phyloP scores from a whole-genome alignment of 495 filamentous ascomycete species.

The Hyphodiscus hymeniophilus region DNA sequence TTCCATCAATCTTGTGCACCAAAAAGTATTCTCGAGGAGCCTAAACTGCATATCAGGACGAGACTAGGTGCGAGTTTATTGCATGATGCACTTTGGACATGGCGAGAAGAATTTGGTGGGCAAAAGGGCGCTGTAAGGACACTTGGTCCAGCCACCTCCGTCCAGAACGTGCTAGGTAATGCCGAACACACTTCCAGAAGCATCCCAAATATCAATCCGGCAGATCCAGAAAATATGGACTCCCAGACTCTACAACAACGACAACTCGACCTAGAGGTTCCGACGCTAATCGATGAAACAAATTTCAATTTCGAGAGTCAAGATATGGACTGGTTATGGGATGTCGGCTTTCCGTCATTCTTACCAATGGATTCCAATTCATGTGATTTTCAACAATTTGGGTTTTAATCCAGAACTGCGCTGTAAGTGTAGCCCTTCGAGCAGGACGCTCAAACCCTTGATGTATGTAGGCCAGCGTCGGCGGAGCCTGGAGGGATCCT shows the following conservation, averaged over 20 bases:
- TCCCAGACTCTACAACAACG: not conserved
- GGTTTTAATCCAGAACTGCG: too few species aligned
- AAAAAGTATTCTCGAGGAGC: not conserved
- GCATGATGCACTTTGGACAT: not conserved
- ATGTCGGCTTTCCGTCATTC: not conserved
- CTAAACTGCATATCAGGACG: not conserved
- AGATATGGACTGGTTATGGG: not conserved
- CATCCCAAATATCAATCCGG: not conserved
- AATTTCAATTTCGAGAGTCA: conserved; percentile 10
- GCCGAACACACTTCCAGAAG: not conserved
- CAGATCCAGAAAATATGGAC: not conserved
- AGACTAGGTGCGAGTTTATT: not conserved
- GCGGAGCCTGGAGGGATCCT: too few species aligned
- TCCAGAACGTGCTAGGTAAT: not conserved
- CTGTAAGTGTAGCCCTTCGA: too few species aligned
- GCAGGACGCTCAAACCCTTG: too few species aligned
- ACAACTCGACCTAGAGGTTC: not conserved
- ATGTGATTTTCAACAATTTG: not conserved
- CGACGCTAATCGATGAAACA: not conserved
- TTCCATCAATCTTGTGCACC: not conserved
- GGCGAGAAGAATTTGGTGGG: conserved; percentile 1
- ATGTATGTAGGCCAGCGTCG: too few species aligned
- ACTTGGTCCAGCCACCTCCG: not conserved
- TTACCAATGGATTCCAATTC: not conserved
- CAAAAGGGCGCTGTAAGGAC: not conserved